Conservation (phyloP, 78 protist genomes). For the Cavenderia fasciculata region DNA sequence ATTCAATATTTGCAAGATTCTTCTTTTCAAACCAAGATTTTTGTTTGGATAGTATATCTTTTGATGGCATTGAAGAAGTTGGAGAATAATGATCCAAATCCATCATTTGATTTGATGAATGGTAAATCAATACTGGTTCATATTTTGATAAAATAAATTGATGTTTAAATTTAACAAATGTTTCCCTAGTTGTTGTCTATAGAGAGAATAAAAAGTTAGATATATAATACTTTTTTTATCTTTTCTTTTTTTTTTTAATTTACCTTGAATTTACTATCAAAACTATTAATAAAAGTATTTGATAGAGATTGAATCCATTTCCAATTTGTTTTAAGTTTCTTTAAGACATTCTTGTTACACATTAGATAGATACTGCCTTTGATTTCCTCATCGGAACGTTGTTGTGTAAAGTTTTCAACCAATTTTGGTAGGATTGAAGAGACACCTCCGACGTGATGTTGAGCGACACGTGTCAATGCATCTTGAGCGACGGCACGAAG, state of each 20-base stretch:
- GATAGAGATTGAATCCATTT: not conserved
- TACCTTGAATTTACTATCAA: constrained; percentile 22
- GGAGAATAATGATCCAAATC: too few species aligned
- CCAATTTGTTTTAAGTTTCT: not conserved
- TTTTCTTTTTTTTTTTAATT: not conserved
- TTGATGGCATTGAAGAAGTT: too few species aligned
- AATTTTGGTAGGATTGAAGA: not conserved
- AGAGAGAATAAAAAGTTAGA: not conserved
- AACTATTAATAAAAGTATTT: not conserved
- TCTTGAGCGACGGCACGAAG: constrained; percentile 29
- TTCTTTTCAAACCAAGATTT: not conserved
- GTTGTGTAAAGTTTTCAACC: not conserved
- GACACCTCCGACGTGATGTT: not conserved
- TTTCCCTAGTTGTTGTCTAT: constrained; percentile 23
- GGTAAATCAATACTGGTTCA: not conserved
- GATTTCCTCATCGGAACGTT: constrained; percentile 9
- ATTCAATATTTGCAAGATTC: not conserved
- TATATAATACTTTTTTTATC: not conserved
- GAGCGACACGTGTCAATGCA: not conserved
- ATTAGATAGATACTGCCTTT: constrained; percentile 6
- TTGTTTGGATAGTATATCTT: not conserved
- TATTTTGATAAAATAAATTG: not conserved
- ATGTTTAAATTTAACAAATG: not conserved
- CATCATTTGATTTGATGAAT: too few species aligned
- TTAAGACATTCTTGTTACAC: not conserved